Evolutionary conservation across 2,329 filamentous ascomycete genomes (phyloP), one percentile per base, ranked within the genome.

Genomic region (Fragosphaeria purpurea): DNA sequence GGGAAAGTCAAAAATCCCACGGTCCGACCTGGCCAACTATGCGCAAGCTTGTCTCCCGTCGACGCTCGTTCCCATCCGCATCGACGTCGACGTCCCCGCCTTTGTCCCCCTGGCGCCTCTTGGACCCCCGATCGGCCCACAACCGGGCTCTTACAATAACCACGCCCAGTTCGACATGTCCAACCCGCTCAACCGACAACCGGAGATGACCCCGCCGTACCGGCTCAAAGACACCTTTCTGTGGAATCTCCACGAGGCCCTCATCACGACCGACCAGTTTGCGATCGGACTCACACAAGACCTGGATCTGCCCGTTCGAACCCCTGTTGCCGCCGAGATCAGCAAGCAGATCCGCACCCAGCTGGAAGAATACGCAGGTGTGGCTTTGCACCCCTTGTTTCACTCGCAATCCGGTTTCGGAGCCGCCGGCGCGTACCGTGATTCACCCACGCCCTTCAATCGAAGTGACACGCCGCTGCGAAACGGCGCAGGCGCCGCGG

Each of bases 201-300:
- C 85, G 50, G 91, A 96, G 55, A 69, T 80, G 54, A 89, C 89
- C 11, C 82, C 89, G 1, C 85, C 88, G 4, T 96, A 89, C 67
- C 82, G 93, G 55, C 74, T 98, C 51, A 89, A 94, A 61, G 93
- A 98, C 60, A 85, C 87, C n/a, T 97, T 98, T 61, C 70, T 96
- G 48, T 98, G 93, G 93, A 98, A 98, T 61, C 75, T 98, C 11
- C 91, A 97, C 67, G 93, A 98, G 70, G 86, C 88, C 0, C 73
- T 96, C 52, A 86, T 90, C 47, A 98, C 93, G 0, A 95, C 93
- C 1, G 93, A 98, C 62, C 86, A 95, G 62, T 98, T 97, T 64
- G 93, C 93, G n/a, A 80, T 86, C 59, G 82, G 79, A 2, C 81
- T 97, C 57, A 90, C 95, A 1, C 88, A 95, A 57, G 93, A 98